Conservation (phyloP, 169 alveolate genomes). For the Plasmodium blacklocki region DNA sequence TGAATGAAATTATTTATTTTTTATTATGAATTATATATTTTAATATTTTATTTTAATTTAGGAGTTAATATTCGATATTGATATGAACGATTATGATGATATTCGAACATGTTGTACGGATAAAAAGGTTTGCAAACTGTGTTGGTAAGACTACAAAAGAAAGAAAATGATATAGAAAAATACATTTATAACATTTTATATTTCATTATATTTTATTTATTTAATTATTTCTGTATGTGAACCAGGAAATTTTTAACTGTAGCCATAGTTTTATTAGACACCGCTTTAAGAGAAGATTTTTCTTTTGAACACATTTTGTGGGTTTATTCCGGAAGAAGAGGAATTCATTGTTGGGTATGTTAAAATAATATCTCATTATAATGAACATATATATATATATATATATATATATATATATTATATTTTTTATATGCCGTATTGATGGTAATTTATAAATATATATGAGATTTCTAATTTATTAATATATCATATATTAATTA, state of each 20-base stretch:
- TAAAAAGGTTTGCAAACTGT: constrained; percentile 95
- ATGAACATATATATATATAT: neutral
- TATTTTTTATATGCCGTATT: neutral
- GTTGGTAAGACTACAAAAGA: constrained; percentile 89
- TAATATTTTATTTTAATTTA: constrained; percentile 77
- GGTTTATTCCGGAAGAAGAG: constrained; percentile 99
- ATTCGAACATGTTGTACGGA: constrained; percentile 98
- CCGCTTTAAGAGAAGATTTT: constrained; percentile 93
- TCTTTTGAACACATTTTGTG: constrained; percentile 94
- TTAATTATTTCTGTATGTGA: neutral
- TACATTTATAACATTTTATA: no score
- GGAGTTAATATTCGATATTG: constrained; percentile 98
- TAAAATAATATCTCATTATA: constrained; percentile 66
- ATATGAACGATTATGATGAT: constrained; percentile 99
- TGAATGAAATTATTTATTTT: neutral
- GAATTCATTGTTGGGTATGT: constrained; percentile 99
- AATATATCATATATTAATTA: no score
- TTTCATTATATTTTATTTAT: neutral
- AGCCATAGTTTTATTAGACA: constrained; percentile 86
- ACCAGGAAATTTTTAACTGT: constrained; percentile 86
- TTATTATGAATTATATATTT: neutral
- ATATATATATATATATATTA: neutral
- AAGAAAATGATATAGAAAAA: no score
- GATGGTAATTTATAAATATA: no score
- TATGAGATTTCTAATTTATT: no score